phyloP scores from a whole-genome alignment of 441 rosid genomes.

The Capsella rubella region DNA sequence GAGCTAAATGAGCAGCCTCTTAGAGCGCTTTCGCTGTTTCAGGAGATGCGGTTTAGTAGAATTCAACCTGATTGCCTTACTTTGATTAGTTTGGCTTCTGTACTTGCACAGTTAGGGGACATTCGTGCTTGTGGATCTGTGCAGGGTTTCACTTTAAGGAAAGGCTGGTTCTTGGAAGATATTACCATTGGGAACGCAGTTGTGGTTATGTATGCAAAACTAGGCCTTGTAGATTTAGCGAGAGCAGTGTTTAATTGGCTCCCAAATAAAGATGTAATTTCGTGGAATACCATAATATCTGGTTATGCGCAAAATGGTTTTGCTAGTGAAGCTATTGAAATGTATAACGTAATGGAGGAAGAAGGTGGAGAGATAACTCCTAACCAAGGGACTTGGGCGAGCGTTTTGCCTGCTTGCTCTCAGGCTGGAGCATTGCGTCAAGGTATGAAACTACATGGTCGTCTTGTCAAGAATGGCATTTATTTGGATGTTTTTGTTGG shows the following conservation, averaged over 20 bases:
- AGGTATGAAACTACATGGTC: conserved; percentile 74
- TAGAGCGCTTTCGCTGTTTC: conserved; percentile 54
- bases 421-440: conserved; percentile 70
- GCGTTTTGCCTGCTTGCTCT: conserved; percentile 73
- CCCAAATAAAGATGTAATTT: conserved; percentile 67
- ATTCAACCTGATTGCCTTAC: conserved; percentile 67
- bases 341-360: conserved; percentile 56
- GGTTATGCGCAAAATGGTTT: conserved; percentile 80
- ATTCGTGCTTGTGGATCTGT: conserved; percentile 49
- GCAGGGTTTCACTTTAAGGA: conserved; percentile 62
- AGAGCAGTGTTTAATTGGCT: conserved; percentile 60
- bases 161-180: conserved; percentile 57
- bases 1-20: conserved; percentile 68
- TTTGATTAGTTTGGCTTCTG: conserved; percentile 67
- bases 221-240: conserved; percentile 62
- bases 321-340: conserved; percentile 73
- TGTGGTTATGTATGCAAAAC: conserved; percentile 77
- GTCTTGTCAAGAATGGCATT: conserved; percentile 57
- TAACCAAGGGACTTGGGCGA: conserved; percentile 80
- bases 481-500: conserved; percentile 60
- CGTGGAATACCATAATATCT: conserved; percentile 80
- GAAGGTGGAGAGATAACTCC: conserved; percentile 52
- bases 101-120: conserved; percentile 60
- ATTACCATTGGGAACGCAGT: conserved; percentile 64
- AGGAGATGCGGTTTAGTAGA: conserved; percentile 58